These are phyloP conservation scores for Stereocaulon alpinum DNA, from an alignment of 495 filamentous ascomycete species.

Conservation along the genomic window DNA sequence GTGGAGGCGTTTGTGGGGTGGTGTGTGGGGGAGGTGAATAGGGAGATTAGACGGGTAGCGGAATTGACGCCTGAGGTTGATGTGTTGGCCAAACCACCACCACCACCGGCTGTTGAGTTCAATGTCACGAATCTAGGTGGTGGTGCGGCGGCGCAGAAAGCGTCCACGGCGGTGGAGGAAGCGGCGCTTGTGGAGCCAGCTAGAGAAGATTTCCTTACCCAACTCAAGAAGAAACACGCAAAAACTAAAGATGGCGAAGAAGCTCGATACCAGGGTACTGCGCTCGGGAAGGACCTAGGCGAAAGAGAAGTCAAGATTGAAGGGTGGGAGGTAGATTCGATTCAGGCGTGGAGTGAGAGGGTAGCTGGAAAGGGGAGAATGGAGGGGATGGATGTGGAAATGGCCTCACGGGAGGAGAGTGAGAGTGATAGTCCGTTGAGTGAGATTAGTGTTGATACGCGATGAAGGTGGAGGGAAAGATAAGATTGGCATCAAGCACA, in stretches of 20 bases:
- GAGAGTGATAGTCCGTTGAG: slow-evolving; percentile 20
- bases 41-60: slow-evolving; percentile 62
- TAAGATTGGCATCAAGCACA: too few species aligned
- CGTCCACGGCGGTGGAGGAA: slow-evolving; percentile 22
- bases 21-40: slow-evolving; percentile 55
- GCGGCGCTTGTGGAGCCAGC: slow-evolving; percentile 23
- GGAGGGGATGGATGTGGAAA: neutral
- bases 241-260: slow-evolving; percentile 61
- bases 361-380: neutral
- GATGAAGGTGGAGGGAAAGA: neutral
- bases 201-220: slow-evolving; percentile 62
- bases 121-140: too few species aligned
- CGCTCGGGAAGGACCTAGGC: slow-evolving; percentile 60
- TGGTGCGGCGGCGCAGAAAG: too few species aligned
- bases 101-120: too few species aligned
- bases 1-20: slow-evolving; percentile 64
- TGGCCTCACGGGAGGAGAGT: neutral
- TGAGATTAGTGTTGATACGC: slow-evolving; percentile 14
- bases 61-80: slow-evolving; percentile 39
- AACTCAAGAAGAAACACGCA: slow-evolving; percentile 74
- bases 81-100: neutral
- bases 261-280: slow-evolving; percentile 66
- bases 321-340: slow-evolving; percentile 52
- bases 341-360: slow-evolving; percentile 51
- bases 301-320: slow-evolving; percentile 59